A percentile compares a stretch with the other conserved stretches of the same genome.
Conservation (phyloP, 2,329 filamentous ascomycete species). For the Arachnomyces sp. region DNA sequence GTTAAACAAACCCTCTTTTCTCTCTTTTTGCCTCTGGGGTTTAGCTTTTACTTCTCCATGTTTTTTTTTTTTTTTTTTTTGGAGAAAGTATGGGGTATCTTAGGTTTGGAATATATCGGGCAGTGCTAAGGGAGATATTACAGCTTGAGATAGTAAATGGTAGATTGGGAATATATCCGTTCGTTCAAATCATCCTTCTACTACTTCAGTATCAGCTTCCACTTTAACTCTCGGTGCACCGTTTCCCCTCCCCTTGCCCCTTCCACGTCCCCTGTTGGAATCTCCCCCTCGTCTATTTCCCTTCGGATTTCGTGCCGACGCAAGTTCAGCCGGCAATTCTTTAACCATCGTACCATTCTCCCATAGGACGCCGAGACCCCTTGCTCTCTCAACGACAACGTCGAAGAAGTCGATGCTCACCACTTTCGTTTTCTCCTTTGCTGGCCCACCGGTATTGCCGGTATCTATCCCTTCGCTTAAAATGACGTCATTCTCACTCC, state of each 20-base stretch:
- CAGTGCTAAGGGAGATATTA: no score
- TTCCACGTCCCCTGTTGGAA: constrained; percentile 11
- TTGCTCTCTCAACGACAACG: constrained; percentile 64
- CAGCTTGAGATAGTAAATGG: no score
- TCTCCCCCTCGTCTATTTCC: constrained; percentile 24
- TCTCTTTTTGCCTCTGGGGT: no score
- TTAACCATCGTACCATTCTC: constrained; percentile 46
- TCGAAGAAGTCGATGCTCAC: constrained; percentile 63
- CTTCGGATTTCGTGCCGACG: constrained; percentile 29
- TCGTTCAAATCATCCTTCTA: not conserved
- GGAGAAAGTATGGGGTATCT: no score
- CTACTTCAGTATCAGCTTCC: constrained; percentile 6
- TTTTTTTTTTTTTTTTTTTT: no score
- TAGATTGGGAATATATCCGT: constrained; percentile 8
- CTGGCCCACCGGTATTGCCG: constrained; percentile 46
- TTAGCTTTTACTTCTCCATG: no score
- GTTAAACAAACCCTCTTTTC: no score
- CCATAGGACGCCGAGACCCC: constrained; percentile 65
- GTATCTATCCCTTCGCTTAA: constrained; percentile 52
- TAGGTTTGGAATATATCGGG: no score
- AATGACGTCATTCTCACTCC: constrained; percentile 70
- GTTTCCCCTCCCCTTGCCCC: constrained; percentile 18
- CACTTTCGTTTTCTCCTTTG: constrained; percentile 45
- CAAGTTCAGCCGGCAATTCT: constrained; percentile 41
- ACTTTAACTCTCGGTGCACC: constrained; percentile 5